Evolutionary conservation across 352 stramenopile genomes (phyloP), one percentile per base, ranked within the genome.

Genomic region (Globisporangium irregulare): DNA sequence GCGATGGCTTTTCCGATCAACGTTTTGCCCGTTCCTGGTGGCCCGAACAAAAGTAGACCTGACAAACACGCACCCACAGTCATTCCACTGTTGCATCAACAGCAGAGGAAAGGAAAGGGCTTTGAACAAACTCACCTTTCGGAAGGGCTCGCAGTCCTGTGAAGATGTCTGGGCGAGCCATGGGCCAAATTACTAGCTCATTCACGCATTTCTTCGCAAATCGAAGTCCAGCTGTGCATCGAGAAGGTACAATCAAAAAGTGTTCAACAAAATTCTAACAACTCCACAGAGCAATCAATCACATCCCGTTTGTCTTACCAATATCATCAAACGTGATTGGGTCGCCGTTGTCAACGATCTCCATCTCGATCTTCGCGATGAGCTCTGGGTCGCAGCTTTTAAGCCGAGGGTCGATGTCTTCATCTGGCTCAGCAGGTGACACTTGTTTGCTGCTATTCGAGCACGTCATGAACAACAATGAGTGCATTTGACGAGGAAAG

Each of bases 1-100:
- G 98, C 98, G 73, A 99, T 99, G 0, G 98, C 98, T 78, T 99
- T 99, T 54, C 97, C 98, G 65, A 99, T 99, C 57, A 99, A 71
- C 2, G 97, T 99, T 85, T 99, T 99, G 34, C 98, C 90, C 32
- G 97, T 98, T 10, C 96, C 96, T 2, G 96, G 96, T 9, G 96
- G 96, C 1, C 97, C 96, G 74, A 98, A 99, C 6, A 99, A 66
- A 24, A 99, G 74, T n/a, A 99, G 75, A 20, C 97, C 97, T 64
- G 38, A 29, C 9, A 65, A 59, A 22, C 8, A 15, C 36, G 2
- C 25, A 59, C 1, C 15, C 46, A 25, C 2, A 25, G 12, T 46
- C 27, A 53, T n/a, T 63, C 58, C 12, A 2, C 51, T 36, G n/a
- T 3, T 15, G 34, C 36, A 50, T 24, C 6, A n/a, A 51, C 18